Evolutionary conservation across 129 eudicot genomes (phyloP).

Genomic region (Smallanthus sonchifolius): DNA sequence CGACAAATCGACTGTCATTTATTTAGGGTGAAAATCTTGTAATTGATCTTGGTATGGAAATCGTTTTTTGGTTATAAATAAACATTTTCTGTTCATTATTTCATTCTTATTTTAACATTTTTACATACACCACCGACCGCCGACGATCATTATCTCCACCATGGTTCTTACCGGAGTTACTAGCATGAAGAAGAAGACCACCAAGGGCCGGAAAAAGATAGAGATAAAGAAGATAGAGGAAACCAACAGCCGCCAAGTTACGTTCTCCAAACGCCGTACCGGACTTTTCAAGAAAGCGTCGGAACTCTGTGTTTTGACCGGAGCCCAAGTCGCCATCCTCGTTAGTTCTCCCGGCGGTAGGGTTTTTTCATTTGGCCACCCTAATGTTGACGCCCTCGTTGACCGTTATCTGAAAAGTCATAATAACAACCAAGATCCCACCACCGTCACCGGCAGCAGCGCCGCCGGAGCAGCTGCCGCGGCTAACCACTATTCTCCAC

Average conservation of each 20-base stretch:
- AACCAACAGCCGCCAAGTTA: slow-evolving; percentile 9
- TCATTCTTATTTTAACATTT: background rate
- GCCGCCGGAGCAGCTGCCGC: background rate
- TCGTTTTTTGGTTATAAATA: background rate
- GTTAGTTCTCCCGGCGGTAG: slow-evolving; percentile 6
- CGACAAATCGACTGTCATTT: background rate
- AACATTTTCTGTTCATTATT: background rate
- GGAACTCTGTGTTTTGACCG: background rate
- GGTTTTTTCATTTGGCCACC: background rate
- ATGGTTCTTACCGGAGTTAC: background rate
- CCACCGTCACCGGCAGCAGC: too few relatives aligned
- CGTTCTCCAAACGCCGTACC: slow-evolving; percentile 8
- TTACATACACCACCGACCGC: too few relatives aligned
- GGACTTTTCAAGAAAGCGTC: slow-evolving; percentile 5
- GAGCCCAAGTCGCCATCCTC: slow-evolving; percentile 6
- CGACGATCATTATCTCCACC: background rate
- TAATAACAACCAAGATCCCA: background rate
- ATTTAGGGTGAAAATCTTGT: background rate
- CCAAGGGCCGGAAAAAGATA: slow-evolving; percentile 1
- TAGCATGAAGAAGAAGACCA: background rate
- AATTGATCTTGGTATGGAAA: background rate
- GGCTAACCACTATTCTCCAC: background rate
- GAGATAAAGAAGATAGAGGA: slow-evolving; percentile 7
- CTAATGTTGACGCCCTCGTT: background rate
- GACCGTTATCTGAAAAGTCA: background rate